phyloP scores from a whole-genome alignment of 73 alveolate species.

The Paramecium pentaurelia region DNA sequence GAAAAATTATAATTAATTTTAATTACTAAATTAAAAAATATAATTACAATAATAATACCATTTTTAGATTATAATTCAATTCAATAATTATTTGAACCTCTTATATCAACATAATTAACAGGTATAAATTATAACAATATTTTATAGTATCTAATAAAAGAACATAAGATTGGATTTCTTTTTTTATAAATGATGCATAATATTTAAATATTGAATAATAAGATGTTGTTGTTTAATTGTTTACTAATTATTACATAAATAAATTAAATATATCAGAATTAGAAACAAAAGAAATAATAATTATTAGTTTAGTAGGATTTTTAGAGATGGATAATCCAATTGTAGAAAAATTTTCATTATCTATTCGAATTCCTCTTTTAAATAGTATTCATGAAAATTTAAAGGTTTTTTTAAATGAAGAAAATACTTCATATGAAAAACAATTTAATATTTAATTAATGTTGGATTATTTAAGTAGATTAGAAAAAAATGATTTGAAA shows the following conservation, averaged over 20 bases:
- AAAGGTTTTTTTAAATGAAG: not conserved
- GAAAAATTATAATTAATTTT: not conserved
- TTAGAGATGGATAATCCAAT: not conserved
- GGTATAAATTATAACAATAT: not conserved
- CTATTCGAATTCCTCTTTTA: not conserved
- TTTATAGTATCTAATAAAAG: not conserved
- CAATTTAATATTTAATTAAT: not conserved
- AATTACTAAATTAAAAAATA: not conserved
- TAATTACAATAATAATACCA: not conserved
- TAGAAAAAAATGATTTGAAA: not conserved
- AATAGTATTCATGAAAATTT: not conserved
- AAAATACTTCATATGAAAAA: not conserved
- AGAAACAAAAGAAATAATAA: not conserved
- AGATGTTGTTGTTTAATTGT: not conserved
- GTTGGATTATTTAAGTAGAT: not conserved
- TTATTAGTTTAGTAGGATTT: not conserved
- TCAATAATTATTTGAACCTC: not conserved
- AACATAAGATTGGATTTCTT: not conserved
- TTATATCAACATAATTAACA: not conserved
- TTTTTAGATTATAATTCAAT: not conserved
- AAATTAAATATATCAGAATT: not conserved
- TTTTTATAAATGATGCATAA: not conserved
- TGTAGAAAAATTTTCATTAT: not conserved
- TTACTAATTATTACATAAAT: not conserved
- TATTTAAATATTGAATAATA: not conserved